Conservation (phyloP, 1,139 yeast genomes). For the Taphrina communis region DNA sequence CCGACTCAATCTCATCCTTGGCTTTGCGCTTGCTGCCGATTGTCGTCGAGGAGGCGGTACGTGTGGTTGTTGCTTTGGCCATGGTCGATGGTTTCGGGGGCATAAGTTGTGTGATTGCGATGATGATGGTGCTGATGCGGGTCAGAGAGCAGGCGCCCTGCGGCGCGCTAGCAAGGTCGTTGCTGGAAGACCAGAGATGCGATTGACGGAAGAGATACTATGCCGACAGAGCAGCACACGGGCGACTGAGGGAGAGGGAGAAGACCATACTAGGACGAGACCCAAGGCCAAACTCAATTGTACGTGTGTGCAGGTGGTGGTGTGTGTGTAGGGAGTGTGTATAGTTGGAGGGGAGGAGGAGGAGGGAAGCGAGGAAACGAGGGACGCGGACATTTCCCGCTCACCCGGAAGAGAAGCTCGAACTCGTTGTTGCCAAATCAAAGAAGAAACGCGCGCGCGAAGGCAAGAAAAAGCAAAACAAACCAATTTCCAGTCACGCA, state of each 20-base stretch:
- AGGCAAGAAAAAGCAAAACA: not conserved
- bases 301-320: too few relatives aligned
- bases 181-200: not conserved
- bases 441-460: too few relatives aligned
- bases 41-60: not conserved
- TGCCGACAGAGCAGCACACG: too few relatives aligned
- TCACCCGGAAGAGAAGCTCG: too few relatives aligned
- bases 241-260: too few relatives aligned
- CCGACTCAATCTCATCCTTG: conserved; percentile 11
- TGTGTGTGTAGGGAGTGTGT: too few relatives aligned
- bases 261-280: too few relatives aligned
- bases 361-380: not conserved
- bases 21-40: conserved; percentile 21
- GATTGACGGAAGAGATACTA: not conserved
- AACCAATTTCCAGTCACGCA: not conserved
- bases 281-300: too few relatives aligned
- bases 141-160: conserved; percentile 5
- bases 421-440: too few relatives aligned
- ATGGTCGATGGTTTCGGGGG: conserved; percentile 14
- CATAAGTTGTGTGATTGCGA: not conserved
- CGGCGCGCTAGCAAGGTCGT: not conserved
- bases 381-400: not conserved
- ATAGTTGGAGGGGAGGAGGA: not conserved
- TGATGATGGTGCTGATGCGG: too few relatives aligned
- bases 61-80: conserved; percentile 24